Evolutionary conservation across 192 early-diverging fungal species (phyloP), one percentile per base, ranked within the genome.

Genomic region (Backusella parvicylindrica): DNA sequence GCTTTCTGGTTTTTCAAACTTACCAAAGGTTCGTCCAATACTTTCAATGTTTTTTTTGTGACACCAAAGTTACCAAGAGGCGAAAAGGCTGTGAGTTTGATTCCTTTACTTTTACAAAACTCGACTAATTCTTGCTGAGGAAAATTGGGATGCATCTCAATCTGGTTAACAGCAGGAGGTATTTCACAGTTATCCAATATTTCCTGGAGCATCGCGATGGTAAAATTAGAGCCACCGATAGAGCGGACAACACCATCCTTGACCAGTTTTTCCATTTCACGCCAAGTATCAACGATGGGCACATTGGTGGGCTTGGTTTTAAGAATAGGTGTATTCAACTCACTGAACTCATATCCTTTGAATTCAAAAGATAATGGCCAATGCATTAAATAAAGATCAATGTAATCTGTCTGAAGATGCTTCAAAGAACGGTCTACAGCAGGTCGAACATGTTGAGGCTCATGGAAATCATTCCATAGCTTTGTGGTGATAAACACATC

Each of bases 351-450:
- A 35, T 74, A 81, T 7, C 75, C 75, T 56, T 53, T 73, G 69
- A 77, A 83, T 72, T 82, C 78, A 77, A 79, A 84, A 6, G 93
- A 89, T 35, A 87, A 73, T 0, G 95, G 94, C 92, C 91, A 97
- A 84, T 97, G 95, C 72, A 96, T 88, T 40, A 97, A 79, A 74
- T 95, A 93, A 56, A 95, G 72, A 73, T 97, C 95, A 30, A 97
- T 77, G 77, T 97, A 95, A 28, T 91, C 86, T 36, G 93, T 71
- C 49, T 86, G 83, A 6, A 96, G 84, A 77, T 93, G 89, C 41
- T 84, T 76, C n/a, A 96, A 85, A 7, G 94, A 91, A 15, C 79
- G 79, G 70, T 91, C 86, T 2, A 91, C 73, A 0, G 90, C 93
- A n/a, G 80, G 80, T 6, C 76, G 70, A 1, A 96, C 91, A 38